phyloP scores from a whole-genome alignment of 2,329 filamentous ascomycete genomes.

The Pseudocercospora macadamiae region DNA sequence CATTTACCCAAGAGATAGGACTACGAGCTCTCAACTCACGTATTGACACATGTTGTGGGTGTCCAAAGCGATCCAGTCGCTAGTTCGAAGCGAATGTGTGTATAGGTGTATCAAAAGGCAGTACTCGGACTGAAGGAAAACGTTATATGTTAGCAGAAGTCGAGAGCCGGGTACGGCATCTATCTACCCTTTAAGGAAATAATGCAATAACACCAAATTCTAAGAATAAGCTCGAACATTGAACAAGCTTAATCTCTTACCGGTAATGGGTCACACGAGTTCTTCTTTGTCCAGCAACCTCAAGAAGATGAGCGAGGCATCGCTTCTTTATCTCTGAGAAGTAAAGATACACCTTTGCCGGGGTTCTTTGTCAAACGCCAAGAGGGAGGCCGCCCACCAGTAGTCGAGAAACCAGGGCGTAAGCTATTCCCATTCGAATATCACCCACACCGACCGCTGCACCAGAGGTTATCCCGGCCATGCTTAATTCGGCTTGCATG shows the following conservation, averaged over 20 bases:
- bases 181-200: background rate
- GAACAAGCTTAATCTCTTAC: background rate
- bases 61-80: background rate
- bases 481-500: background rate
- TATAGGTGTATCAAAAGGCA: background rate
- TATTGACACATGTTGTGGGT: background rate
- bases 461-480: background rate
- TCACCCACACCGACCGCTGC: background rate
- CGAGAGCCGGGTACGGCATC: background rate
- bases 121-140: too few relatives aligned
- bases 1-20: too few relatives aligned
- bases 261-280: background rate
- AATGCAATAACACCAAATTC: background rate
- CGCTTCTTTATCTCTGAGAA: background rate
- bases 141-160: too few relatives aligned
- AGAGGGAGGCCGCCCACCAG: too few relatives aligned
- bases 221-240: background rate
- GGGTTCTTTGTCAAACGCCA: background rate
- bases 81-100: background rate
- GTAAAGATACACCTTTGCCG: background rate
- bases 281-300: background rate
- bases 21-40: too few relatives aligned
- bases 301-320: background rate
- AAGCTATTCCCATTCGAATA: slow-evolving; percentile 1
- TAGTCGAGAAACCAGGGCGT: too few relatives aligned